These are phyloP conservation scores for Eucalyptus sp. DNA, from an alignment of 345 rosid species.

Conservation along the genomic window DNA sequence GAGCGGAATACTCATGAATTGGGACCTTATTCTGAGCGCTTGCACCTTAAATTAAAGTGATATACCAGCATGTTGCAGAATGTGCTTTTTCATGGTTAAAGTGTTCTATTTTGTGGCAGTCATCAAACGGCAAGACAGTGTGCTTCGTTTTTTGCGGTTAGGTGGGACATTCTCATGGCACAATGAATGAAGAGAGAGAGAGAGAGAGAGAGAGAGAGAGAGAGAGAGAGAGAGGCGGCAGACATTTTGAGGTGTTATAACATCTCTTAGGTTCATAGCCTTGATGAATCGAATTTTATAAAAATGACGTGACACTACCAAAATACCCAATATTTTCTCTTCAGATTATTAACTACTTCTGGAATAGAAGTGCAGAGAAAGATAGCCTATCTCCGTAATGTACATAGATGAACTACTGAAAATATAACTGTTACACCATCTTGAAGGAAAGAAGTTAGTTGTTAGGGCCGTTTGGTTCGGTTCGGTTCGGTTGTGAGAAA, in stretches of 20 bases:
- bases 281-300: too few relatives aligned
- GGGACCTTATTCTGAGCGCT: not conserved
- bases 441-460: rapidly evolving
- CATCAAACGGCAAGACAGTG: not conserved
- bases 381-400: not conserved
- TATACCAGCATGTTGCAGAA: not conserved
- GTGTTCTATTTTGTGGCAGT: not conserved
- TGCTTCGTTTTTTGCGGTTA: too few relatives aligned
- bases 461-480: not conserved
- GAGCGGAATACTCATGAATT: not conserved
- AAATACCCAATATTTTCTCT: too few relatives aligned
- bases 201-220: too few relatives aligned
- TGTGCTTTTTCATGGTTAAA: not conserved
- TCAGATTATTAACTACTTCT: not conserved
- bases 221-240: too few relatives aligned
- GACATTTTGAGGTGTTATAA: rapidly evolving
- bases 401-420: not conserved
- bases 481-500: too few relatives aligned
- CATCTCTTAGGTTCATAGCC: too few relatives aligned
- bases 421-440: not conserved
- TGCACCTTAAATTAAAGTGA: not conserved
- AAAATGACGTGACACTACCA: too few relatives aligned
- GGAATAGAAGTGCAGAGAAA: not conserved
- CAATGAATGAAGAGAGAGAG: too few relatives aligned
- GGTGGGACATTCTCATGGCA: too few relatives aligned